Evolutionary conservation across 805 yeast species (phyloP).

Genomic region (Brettanomyces anomalus): DNA sequence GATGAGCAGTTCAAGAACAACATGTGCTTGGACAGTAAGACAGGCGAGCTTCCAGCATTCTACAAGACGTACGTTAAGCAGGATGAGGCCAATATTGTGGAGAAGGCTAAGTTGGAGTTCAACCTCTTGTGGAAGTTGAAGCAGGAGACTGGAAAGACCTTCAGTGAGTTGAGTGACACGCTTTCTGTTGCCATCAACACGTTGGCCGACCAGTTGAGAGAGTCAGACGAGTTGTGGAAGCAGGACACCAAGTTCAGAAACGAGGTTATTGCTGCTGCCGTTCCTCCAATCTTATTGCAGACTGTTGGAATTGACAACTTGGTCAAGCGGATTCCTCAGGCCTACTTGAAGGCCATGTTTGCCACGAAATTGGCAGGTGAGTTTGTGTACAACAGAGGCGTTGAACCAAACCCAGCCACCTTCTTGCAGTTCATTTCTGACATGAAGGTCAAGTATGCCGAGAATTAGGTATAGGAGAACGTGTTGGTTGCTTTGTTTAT

Average conservation of each 20-base stretch:
- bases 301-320: constrained; percentile 61
- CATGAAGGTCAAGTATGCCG: constrained; percentile 38
- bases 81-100: constrained; percentile 67
- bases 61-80: constrained; percentile 77
- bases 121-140: constrained; percentile 78
- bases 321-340: constrained; percentile 71
- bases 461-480: too few relatives aligned
- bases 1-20: constrained; percentile 71
- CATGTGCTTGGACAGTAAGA: constrained; percentile 62
- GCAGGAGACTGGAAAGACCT: constrained; percentile 51
- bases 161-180: constrained; percentile 63
- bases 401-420: constrained; percentile 71
- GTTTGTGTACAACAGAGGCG: constrained; percentile 76
- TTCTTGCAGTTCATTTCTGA: constrained; percentile 62
- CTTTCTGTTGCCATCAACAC: constrained; percentile 62
- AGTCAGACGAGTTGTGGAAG: constrained; percentile 75
- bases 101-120: constrained; percentile 80
- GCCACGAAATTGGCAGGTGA: constrained; percentile 80
- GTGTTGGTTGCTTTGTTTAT: too few relatives aligned
- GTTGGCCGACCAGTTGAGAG: constrained; percentile 64
- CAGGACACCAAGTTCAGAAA: constrained; percentile 71
- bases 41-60: constrained; percentile 55
- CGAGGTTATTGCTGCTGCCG: constrained; percentile 63
- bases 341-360: constrained; percentile 81
- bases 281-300: constrained; percentile 63